Percentiles rank a stretch among this genome's conserved stretches.
Conservation (phyloP, 106 monocot species). For the Platanthera zijinensis region DNA sequence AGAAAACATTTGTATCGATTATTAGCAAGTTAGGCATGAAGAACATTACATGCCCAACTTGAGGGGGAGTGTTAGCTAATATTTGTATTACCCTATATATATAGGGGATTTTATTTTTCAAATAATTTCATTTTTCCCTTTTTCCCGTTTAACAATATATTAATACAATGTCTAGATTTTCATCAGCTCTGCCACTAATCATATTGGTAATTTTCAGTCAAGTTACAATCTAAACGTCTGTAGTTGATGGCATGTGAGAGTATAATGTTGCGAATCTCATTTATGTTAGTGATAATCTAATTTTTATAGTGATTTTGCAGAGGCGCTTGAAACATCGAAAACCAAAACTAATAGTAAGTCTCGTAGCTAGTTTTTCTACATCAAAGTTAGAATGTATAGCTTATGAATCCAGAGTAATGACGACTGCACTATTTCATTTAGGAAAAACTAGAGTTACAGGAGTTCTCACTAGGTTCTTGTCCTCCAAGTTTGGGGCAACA, state of each 20-base stretch:
- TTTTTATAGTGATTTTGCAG: constrained; percentile 31
- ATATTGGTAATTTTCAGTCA: not conserved
- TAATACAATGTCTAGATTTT: not conserved
- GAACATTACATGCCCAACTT: no score
- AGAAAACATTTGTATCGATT: no score
- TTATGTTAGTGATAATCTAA: not conserved
- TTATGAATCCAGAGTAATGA: not conserved
- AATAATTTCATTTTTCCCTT: no score
- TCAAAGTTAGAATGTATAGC: not conserved
- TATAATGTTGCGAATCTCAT: not conserved
- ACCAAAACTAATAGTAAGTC: constrained; percentile 79
- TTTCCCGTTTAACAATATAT: not conserved
- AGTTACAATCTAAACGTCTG: not conserved
- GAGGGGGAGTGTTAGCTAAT: no score
- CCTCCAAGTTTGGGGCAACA: constrained; percentile 67
- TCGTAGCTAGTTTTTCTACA: not conserved
- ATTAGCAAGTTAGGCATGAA: no score
- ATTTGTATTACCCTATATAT: no score
- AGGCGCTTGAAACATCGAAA: constrained; percentile 68
- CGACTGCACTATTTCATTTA: constrained; percentile 13
- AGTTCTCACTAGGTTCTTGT: constrained; percentile 85
- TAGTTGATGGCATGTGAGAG: not conserved
- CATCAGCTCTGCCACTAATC: not conserved
- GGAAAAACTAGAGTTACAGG: constrained; percentile 85
- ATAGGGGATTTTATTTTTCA: no score